Evolutionary conservation across 2,329 filamentous ascomycete genomes (phyloP).

Genomic region (Stemphylium beticola): DNA sequence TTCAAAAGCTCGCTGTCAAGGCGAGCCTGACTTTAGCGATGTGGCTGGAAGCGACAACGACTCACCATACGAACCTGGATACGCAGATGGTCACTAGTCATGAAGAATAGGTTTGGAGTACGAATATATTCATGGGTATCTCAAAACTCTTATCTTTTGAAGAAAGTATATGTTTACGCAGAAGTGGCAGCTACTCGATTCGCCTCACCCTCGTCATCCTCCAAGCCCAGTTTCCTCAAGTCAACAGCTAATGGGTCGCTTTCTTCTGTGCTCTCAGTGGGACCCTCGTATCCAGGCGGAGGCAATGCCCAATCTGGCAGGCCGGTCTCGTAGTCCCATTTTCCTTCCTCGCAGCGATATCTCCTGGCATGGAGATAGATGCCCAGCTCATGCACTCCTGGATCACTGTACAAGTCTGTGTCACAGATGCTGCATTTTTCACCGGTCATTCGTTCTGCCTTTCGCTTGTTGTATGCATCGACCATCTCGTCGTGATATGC

Average conservation of each 20-base stretch:
- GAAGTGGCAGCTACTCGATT: neutral
- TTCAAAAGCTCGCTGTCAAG: too few relatives aligned
- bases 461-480: slow-evolving; percentile 84
- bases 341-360: slow-evolving; percentile 82
- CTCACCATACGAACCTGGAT: neutral
- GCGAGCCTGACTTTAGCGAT: too few relatives aligned
- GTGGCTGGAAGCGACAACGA: neutral
- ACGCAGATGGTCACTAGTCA: neutral
- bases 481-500: slow-evolving; percentile 96
- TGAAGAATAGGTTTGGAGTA: neutral
- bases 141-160: slow-evolving; percentile 5
- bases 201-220: slow-evolving; percentile 21
- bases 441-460: slow-evolving; percentile 93
- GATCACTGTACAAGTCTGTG: slow-evolving; percentile 91
- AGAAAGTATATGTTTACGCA: neutral
- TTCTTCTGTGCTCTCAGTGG: slow-evolving; percentile 66
- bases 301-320: slow-evolving; percentile 88
- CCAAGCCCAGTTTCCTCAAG: slow-evolving; percentile 49
- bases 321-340: slow-evolving; percentile 86
- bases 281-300: slow-evolving; percentile 73
- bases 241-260: slow-evolving; percentile 55
- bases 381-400: slow-evolving; percentile 85
- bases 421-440: slow-evolving; percentile 79
- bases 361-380: slow-evolving; percentile 92
- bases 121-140: slow-evolving; percentile 14